Percentiles rank a stretch among this genome's conserved stretches.
These are phyloP conservation scores for Ustilago hordei DNA, from an alignment of 1,284 basidiomycete species.

Conservation along the genomic window DNA sequence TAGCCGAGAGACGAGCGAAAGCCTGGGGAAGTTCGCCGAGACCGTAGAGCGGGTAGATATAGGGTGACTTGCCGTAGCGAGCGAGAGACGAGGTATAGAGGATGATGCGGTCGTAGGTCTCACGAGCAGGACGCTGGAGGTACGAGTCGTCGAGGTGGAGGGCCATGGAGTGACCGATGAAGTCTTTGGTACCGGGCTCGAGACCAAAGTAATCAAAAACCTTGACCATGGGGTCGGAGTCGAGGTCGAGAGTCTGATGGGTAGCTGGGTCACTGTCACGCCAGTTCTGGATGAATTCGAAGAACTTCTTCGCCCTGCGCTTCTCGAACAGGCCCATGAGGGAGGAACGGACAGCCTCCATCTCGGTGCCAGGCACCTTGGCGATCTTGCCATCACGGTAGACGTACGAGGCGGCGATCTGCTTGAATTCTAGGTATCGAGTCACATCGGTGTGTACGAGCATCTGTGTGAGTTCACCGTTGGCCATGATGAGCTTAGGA, in stretches of 20 bases:
- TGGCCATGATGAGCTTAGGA: slow-evolving; percentile 83
- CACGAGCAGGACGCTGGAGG: slow-evolving; percentile 88
- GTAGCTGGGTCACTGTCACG: slow-evolving; percentile 92
- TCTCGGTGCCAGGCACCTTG: slow-evolving; percentile 97
- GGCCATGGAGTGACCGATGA: slow-evolving; percentile 99
- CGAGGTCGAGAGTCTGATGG: slow-evolving; percentile 77
- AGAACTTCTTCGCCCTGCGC: slow-evolving; percentile 97
- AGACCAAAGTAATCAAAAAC: slow-evolving; percentile 97
- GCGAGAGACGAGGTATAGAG: slow-evolving; percentile 99
- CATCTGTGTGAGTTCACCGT: slow-evolving; percentile 96
- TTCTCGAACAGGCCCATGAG: slow-evolving; percentile 99
- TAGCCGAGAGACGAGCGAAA: slow-evolving; percentile 92
- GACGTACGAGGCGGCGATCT: slow-evolving; percentile 98
- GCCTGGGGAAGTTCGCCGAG: slow-evolving; percentile 98
- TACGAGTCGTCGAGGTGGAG: slow-evolving; percentile 98
- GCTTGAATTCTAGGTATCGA: slow-evolving; percentile 99
- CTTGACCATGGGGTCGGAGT: slow-evolving; percentile 65
- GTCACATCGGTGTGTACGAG: slow-evolving; percentile 99
- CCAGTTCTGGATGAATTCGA: slow-evolving; percentile 96
- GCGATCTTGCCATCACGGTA: slow-evolving; percentile 96
- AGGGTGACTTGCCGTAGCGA: slow-evolving; percentile 98
- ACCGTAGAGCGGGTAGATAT: slow-evolving; percentile 99
- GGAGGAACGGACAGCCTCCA: slow-evolving; percentile 93
- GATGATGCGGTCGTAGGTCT: slow-evolving; percentile 92
- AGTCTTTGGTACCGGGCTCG: slow-evolving; percentile 97